A percentile compares a stretch with the other conserved stretches of the same genome.
phyloP scores from a whole-genome alignment of 2,329 filamentous ascomycete genomes.

The Cercospora brassicicola region DNA sequence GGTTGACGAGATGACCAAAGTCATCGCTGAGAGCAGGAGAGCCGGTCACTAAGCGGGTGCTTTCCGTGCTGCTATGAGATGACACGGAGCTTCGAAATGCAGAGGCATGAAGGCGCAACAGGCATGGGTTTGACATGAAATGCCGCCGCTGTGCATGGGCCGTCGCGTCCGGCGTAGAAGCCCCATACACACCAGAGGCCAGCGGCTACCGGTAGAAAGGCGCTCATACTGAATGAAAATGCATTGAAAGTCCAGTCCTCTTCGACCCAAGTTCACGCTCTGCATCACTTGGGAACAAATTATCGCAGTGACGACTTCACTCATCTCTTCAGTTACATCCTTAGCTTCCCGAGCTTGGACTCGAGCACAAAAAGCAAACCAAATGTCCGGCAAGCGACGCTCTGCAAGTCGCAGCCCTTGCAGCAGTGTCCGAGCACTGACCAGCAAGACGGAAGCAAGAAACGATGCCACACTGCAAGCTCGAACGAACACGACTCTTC shows the following conservation, averaged over 20 bases:
- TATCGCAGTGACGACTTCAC: background rate
- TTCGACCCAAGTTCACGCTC: background rate
- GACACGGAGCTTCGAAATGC: slow-evolving; percentile 18
- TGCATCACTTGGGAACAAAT: background rate
- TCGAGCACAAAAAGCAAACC: too few species aligned
- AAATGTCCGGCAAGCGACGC: background rate
- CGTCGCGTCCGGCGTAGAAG: slow-evolving; percentile 9
- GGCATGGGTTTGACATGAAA: slow-evolving; percentile 17
- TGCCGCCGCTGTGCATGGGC: slow-evolving; percentile 16
- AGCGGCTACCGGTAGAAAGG: slow-evolving; percentile 18
- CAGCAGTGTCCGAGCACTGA: background rate
- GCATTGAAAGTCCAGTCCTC: slow-evolving; percentile 22
- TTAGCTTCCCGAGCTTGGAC: too few species aligned
- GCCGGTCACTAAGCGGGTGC: slow-evolving; percentile 61
- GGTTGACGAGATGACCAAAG: slow-evolving; percentile 97
- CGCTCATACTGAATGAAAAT: slow-evolving; percentile 28
- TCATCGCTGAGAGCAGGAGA: slow-evolving; percentile 94
- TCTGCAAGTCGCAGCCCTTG: background rate
- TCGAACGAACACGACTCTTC: background rate
- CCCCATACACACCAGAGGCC: slow-evolving; percentile 12
- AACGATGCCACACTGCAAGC: background rate
- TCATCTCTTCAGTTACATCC: too few species aligned
- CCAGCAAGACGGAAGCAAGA: background rate
- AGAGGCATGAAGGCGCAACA: slow-evolving; percentile 26
- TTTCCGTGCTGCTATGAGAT: slow-evolving; percentile 19